Percentiles rank a stretch among this genome's conserved stretches.
Conservation (phyloP, 305 asterid genomes). For the Fraxinus sp. region DNA sequence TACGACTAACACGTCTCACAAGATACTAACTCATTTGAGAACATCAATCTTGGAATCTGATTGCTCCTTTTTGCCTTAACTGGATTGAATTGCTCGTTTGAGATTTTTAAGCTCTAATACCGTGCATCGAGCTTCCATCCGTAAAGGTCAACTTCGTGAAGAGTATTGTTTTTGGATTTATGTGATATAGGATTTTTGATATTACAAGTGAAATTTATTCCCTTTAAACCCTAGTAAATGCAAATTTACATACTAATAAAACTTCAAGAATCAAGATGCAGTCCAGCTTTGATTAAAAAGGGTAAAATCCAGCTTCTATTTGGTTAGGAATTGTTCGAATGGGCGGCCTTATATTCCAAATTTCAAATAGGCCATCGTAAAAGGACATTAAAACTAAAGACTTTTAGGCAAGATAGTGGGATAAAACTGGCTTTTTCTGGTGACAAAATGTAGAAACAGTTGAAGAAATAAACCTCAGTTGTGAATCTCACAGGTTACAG, state of each 20-base stretch:
- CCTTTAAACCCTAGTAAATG: background rate
- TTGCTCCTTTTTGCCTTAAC: background rate
- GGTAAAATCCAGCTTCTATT: background rate
- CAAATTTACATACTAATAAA: background rate
- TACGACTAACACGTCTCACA: background rate
- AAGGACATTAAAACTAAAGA: background rate
- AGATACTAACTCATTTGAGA: background rate
- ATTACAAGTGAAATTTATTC: background rate
- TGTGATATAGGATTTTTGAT: background rate
- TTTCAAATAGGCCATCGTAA: background rate
- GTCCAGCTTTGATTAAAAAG: background rate
- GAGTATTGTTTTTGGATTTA: background rate
- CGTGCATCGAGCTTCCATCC: background rate
- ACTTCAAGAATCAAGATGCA: background rate
- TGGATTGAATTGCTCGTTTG: background rate
- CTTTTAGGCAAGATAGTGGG: background rate
- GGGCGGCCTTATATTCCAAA: background rate
- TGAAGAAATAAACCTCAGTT: constrained; percentile 16
- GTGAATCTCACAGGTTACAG: constrained; percentile 20
- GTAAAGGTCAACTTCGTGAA: background rate
- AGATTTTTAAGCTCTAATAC: background rate
- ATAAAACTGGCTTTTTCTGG: background rate
- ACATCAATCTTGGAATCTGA: background rate
- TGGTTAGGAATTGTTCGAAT: background rate
- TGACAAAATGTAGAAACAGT: background rate